These are phyloP conservation scores for Leishmania arabica DNA, from an alignment of 208 protist genomes.

Conservation along the genomic window DNA sequence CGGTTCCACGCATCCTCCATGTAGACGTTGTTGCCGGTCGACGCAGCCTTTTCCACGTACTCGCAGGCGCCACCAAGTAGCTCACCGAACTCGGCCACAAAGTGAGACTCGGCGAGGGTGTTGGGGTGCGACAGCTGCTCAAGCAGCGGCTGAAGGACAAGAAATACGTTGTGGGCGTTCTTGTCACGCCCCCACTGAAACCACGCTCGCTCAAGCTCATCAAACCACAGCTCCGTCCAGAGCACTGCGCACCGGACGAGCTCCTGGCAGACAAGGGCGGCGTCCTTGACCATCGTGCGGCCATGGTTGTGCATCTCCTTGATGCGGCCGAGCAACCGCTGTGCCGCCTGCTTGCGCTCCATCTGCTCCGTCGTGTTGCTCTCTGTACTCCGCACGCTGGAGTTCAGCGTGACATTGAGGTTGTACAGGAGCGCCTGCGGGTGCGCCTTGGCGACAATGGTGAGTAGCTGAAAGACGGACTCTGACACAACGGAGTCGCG, in stretches of 20 bases:
- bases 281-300: conserved; percentile 93
- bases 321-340: conserved; percentile 81
- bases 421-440: conserved; percentile 99
- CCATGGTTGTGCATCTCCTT: conserved; percentile 86
- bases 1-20: conserved; percentile 96
- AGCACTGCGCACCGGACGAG: conserved; percentile 99
- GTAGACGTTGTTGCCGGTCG: conserved; percentile 74
- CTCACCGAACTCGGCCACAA: conserved; percentile 86
- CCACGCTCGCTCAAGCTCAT: conserved; percentile 96
- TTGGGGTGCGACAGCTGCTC: conserved; percentile 90
- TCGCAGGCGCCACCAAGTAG: conserved; percentile 61
- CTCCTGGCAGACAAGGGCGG: conserved; percentile 96
- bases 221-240: conserved; percentile 96
- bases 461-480: conserved; percentile 94
- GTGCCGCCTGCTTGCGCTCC: conserved; percentile 68
- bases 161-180: conserved; percentile 93
- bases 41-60: conserved; percentile 85
- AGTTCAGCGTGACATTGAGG: conserved; percentile 96
- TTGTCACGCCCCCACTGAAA: conserved; percentile 96
- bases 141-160: conserved; percentile 95
- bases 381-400: conserved; percentile 40
- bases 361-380: conserved; percentile 48
- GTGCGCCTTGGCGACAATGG: conserved; percentile 95
- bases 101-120: conserved; percentile 96
- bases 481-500: conserved; percentile 84